A percentile compares a stretch with the other conserved stretches of the same genome.
phyloP scores from a whole-genome alignment of 2,329 filamentous ascomycete species.

The Ascochyta lentis region DNA sequence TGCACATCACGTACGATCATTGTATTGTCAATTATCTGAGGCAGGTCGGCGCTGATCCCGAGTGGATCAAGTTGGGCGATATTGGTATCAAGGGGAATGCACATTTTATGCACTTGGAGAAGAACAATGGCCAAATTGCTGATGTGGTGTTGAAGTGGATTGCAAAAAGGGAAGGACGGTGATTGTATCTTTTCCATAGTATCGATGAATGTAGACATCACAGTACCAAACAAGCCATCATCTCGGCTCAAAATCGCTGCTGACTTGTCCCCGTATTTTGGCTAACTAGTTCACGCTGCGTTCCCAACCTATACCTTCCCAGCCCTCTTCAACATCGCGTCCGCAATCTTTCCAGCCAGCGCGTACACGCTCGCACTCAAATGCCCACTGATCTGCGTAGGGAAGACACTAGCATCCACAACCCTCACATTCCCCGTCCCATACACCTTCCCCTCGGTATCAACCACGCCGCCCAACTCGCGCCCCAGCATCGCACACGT shows the following conservation, averaged over 20 bases:
- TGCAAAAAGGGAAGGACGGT: background rate
- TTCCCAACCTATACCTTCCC: background rate
- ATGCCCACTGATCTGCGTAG: slow-evolving; percentile 46
- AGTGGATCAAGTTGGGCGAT: slow-evolving; percentile 54
- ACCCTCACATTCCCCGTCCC: slow-evolving; percentile 46
- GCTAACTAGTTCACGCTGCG: too few species aligned
- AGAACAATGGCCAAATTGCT: slow-evolving; percentile 56
- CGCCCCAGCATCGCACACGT: slow-evolving; percentile 44
- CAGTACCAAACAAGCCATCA: too few species aligned
- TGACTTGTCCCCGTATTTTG: too few species aligned
- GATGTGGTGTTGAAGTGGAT: slow-evolving; percentile 51
- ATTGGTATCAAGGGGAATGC: slow-evolving; percentile 60
- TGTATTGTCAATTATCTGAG: slow-evolving; percentile 30
- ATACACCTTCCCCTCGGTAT: slow-evolving; percentile 41
- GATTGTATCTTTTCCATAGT: too few species aligned
- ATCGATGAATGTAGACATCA: too few species aligned
- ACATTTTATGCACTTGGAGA: slow-evolving; percentile 62
- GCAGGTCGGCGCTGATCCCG: slow-evolving; percentile 53
- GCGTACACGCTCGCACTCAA: slow-evolving; percentile 47
- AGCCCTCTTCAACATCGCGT: slow-evolving; percentile 24
- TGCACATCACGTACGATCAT: slow-evolving; percentile 37
- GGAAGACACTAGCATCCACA: slow-evolving; percentile 48
- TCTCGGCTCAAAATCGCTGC: too few species aligned
- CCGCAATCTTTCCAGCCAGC: slow-evolving; percentile 45
- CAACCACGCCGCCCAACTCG: slow-evolving; percentile 46